These are phyloP conservation scores for Tagetes erecta DNA, from an alignment of 129 eudicot species.

Conservation along the genomic window DNA sequence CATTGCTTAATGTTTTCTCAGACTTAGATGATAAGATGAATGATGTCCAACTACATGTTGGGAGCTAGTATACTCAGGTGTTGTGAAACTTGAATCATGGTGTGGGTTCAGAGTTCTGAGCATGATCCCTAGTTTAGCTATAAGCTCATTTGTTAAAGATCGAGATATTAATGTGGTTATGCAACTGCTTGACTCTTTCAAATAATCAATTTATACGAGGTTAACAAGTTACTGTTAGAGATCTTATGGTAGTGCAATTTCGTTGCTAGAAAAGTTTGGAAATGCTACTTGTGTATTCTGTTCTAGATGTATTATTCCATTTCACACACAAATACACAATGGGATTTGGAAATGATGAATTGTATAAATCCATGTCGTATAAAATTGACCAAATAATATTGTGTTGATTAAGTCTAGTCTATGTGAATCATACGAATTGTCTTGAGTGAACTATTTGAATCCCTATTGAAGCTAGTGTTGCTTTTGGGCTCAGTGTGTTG, in stretches of 20 bases:
- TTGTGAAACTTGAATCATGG: conserved; percentile 18
- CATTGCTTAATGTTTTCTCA: conserved; percentile 15
- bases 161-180: conserved; percentile 11
- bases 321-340: not conserved
- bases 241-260: not conserved
- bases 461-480: not conserved
- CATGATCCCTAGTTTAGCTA: not conserved
- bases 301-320: conserved; percentile 1
- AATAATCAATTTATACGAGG: not conserved
- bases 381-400: not conserved
- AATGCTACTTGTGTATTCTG: conserved; percentile 5
- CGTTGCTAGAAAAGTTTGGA: not conserved
- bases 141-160: not conserved
- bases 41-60: not conserved
- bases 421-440: not conserved
- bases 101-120: not conserved
- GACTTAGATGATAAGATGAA: not conserved
- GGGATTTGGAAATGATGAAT: conserved; percentile 8
- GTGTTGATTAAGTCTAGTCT: conserved; percentile 7
- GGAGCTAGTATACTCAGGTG: conserved; percentile 1
- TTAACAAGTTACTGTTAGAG: not conserved
- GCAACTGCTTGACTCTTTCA: not conserved
- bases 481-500: conserved; percentile 1
- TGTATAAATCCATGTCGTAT: not conserved
- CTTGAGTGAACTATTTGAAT: not conserved